phyloP scores from a whole-genome alignment of 352 stramenopile genomes.

The Pythium brachiatum region DNA sequence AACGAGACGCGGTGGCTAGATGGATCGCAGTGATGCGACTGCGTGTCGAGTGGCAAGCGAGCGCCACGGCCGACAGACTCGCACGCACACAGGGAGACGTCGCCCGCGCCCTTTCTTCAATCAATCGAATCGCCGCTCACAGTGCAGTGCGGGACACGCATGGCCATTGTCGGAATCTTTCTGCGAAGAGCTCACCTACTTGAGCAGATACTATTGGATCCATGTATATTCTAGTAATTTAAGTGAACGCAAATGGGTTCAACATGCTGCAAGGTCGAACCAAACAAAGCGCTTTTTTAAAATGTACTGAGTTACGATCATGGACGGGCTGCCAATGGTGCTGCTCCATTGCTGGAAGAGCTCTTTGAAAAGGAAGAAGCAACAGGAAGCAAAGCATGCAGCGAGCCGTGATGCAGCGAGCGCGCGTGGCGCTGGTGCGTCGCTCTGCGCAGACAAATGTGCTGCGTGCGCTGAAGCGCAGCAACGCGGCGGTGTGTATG shows the following conservation, averaged over 20 bases:
- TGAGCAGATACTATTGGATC: background rate
- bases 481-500: background rate
- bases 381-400: constrained; percentile 1
- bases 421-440: background rate
- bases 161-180: constrained; percentile 3
- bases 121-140: background rate
- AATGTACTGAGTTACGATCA: constrained; percentile 10
- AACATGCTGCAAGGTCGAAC: background rate
- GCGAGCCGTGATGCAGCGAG: background rate
- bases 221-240: background rate
- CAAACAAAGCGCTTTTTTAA: constrained; percentile 1
- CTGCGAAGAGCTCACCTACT: background rate
- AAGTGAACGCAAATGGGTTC: background rate
- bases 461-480: background rate
- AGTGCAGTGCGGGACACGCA: background rate
- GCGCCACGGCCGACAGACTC: background rate
- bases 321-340: background rate
- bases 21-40: background rate
- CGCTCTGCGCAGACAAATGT: background rate
- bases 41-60: background rate
- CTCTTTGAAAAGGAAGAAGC: background rate
- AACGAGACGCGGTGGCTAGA: background rate
- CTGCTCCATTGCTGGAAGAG: background rate
- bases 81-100: background rate
- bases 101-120: constrained; percentile 19